Percentiles rank a stretch among this genome's conserved stretches.
These are phyloP conservation scores for Metschnikowia dekortorum DNA, from an alignment of 805 yeast species.

Conservation along the genomic window DNA sequence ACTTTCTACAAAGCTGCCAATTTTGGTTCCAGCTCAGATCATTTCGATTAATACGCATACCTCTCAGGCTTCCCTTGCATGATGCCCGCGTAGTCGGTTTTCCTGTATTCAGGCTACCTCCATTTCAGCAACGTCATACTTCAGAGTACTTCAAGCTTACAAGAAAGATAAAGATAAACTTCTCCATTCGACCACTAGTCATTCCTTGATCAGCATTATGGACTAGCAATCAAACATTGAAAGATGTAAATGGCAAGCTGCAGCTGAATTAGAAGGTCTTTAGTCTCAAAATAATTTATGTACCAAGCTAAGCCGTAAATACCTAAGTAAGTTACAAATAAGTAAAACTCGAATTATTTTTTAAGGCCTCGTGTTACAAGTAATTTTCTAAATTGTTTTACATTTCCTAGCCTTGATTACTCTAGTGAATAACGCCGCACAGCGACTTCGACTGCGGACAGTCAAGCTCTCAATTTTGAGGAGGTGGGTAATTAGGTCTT, in stretches of 20 bases:
- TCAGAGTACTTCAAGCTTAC: not conserved
- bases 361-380: not conserved
- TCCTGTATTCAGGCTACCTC: not conserved
- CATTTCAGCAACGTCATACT: not conserved
- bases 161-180: not conserved
- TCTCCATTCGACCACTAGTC: too few relatives aligned
- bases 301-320: not conserved
- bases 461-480: not conserved
- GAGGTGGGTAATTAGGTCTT: constrained; percentile 3
- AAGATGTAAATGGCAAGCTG: not conserved
- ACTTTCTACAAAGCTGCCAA: too few relatives aligned
- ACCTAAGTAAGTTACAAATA: not conserved
- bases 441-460: not conserved
- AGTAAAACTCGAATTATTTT: not conserved
- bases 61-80: not conserved
- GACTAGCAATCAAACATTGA: not conserved
- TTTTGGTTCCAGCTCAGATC: not conserved
- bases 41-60: not conserved
- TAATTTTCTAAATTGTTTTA: not conserved
- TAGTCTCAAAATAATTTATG: not conserved
- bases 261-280: not conserved
- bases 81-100: not conserved
- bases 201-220: too few relatives aligned
- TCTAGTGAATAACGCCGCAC: too few relatives aligned
- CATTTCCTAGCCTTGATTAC: not conserved